Evolutionary conservation across 768 basidiomycete species (phyloP), one percentile per base, ranked within the genome.

Genomic region (Lentinula sp.): DNA sequence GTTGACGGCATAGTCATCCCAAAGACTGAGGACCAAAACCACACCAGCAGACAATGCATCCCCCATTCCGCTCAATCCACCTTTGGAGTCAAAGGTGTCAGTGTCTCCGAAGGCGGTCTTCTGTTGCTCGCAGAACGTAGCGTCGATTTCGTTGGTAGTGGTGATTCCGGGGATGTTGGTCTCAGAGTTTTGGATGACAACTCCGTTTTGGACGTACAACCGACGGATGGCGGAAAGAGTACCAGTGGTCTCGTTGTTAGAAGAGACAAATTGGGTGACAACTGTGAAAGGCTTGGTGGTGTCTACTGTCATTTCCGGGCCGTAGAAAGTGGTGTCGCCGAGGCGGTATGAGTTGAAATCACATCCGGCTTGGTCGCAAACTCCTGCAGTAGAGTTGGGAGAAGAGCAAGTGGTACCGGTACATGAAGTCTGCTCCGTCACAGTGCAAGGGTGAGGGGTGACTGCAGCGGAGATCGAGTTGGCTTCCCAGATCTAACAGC

Each of bases 1-100:
- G 71, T 77, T 72, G 61, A 71, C 81, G 36, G 72, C 73, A 66
- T 84, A 75, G 72, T 84, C 82, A 67, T 83, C 82, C 83, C 83
- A 82, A 63, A 76, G 57, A 57, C 65, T 68, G 59, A 76, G 68
- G 37, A 75, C 76, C 64, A 75, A 68, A 9, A 75, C 64, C 63
- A 75, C 70, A 35, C 76, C 76, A 35, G 63, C 56, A 50, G 54
- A 57, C 65, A 77, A 63, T 6, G 76, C 63, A 55, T 36, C n/a
- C 1, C 50, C 45, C 62, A 67, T 67, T 39, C 41, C 42, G 48
- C 62, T 55, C 35, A 77, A 57, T 36, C 76, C 76, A 57, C 76
- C 76, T 56, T 72, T 67, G 48, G 55, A 46, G 36, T 64, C 63
- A 68, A 76, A 77, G 45, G 68, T 64, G 69, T 75, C 73, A 55